A percentile compares a stretch with the other conserved stretches of the same genome.
Evolutionary conservation across 2,329 filamentous ascomycete species (phyloP).

Genomic region (Ceratocystis destructans): DNA sequence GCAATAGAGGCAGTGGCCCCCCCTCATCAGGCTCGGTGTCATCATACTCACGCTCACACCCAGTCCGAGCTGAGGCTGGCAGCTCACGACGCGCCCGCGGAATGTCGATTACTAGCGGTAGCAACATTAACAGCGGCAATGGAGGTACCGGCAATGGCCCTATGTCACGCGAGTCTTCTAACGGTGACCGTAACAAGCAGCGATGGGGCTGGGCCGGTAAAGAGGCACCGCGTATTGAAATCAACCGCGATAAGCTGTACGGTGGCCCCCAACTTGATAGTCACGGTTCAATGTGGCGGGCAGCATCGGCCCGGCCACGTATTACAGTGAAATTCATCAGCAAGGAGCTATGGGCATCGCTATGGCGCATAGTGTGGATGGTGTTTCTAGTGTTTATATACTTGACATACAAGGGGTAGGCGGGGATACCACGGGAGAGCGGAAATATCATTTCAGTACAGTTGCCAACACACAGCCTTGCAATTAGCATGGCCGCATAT

Average conservation of each 20-base stretch:
- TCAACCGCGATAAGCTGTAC: conserved; percentile 35
- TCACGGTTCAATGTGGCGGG: conserved; percentile 21
- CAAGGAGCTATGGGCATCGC: conserved; percentile 46
- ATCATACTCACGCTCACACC: conserved; percentile 18
- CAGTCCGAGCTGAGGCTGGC: conserved; percentile 20
- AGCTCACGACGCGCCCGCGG: conserved; percentile 20
- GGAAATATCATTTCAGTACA: not conserved
- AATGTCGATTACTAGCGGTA: conserved; percentile 3
- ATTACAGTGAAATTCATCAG: conserved; percentile 35
- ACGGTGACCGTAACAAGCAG: conserved; percentile 18
- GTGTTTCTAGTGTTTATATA: conserved; percentile 52
- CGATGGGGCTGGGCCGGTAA: conserved; percentile 33
- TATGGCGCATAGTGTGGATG: conserved; percentile 50
- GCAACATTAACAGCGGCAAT: conserved; percentile 21
- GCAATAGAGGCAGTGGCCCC: conserved; percentile 21
- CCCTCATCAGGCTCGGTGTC: conserved; percentile 20
- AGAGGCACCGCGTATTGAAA: conserved; percentile 39
- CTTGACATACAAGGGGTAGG: conserved; percentile 48
- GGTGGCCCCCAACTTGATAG: conserved; percentile 11
- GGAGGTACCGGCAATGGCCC: not conserved
- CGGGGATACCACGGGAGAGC: not conserved
- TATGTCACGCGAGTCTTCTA: conserved; percentile 18
- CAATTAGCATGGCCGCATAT: not conserved
- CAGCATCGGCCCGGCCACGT: conserved; percentile 25
- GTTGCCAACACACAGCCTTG: too few species aligned